Base-by-base conservation (phyloP, 768 basidiomycete genomes). In the Tylopilus subfusipes region DNA sequence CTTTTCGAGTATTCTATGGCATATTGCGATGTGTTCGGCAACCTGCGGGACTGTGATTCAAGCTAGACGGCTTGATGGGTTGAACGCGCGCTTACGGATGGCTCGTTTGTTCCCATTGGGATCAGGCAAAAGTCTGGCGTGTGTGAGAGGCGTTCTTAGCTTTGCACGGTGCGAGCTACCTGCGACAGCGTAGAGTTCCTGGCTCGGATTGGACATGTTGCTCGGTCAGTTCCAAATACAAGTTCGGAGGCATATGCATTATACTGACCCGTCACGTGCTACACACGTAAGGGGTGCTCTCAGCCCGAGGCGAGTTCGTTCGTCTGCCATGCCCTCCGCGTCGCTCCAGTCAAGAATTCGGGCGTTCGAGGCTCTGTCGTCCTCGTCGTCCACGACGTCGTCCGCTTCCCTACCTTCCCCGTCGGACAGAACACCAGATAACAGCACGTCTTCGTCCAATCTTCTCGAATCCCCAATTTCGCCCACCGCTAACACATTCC, bases 121-220 rank as follows among this genome's bases (percentile, higher is more conserved):
- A 93, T 85, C 36, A 94, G 81, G 64, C 92, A 94, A 66, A 95
- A 93, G 69, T 94, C 92, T 92, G 55, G 34, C 19, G 36, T 25
- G 36, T 19, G 48, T 58, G 2, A 44, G 36, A 25, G 44, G 22
- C 43, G 24, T 33, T 36, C 22, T 21, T 24, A 48, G 51, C 13
- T 11, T 24, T 42, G 24, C 19, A 39, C 42, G 25, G 27, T 19
- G n/a, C 5, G n/a, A 16, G 18, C 19, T 70, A 83, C 89, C 90
- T 72, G 89, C 90, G 38, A 88, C 83, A 21, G 87, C 88, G 66
- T 90, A 91, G 44, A 91, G 80, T 52, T 88, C 82, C 18, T 58
- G 44, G 27, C 14, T 31, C 5, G 54, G 34, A 53, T 47, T 43
- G 44, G 59, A 55, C 66, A 66, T 66, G 44, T 30, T 30, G 30